phyloP scores from a whole-genome alignment of 164 flowering plant genomes.

The Vitis labrusca region DNA sequence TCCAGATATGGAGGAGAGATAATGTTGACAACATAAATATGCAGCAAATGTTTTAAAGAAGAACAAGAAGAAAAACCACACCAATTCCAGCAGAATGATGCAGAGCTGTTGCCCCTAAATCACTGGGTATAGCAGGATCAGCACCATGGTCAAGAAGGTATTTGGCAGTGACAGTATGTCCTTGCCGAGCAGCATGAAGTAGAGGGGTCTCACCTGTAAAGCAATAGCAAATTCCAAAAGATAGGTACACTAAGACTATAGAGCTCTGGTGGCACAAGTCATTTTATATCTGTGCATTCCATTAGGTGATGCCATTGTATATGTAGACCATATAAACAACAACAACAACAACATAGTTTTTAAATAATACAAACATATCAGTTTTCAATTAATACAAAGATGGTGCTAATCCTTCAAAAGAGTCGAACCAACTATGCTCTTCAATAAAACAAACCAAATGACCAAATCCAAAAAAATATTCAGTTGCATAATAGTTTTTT shows the following conservation, averaged over 20 bases:
- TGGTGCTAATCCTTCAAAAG: too few species aligned
- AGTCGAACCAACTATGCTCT: too few species aligned
- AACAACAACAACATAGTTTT: not conserved
- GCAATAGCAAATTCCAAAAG: constrained; percentile 7
- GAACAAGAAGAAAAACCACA: constrained; percentile 14
- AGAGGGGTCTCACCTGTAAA: constrained; percentile 89
- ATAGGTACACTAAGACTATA: not conserved
- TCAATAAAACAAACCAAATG: too few species aligned
- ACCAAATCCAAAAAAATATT: too few species aligned
- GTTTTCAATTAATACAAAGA: too few species aligned
- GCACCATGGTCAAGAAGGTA: constrained; percentile 87
- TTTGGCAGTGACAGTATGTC: constrained; percentile 65
- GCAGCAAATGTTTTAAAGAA: not conserved
- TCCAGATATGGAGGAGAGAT: too few species aligned
- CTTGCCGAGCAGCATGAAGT: constrained; percentile 87
- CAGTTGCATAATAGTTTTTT: too few species aligned
- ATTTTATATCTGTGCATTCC: not conserved
- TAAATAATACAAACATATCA: too few species aligned
- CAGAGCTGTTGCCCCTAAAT: constrained; percentile 83
- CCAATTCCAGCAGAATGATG: constrained; percentile 96
- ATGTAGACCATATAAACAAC: not conserved
- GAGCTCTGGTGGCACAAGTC: not conserved
- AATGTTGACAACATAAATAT: too few species aligned
- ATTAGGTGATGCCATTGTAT: not conserved
- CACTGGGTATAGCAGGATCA: constrained; percentile 66